These are phyloP conservation scores for Trypanosoma lewisi DNA, from an alignment of 208 protist genomes.

Conservation along the genomic window DNA sequence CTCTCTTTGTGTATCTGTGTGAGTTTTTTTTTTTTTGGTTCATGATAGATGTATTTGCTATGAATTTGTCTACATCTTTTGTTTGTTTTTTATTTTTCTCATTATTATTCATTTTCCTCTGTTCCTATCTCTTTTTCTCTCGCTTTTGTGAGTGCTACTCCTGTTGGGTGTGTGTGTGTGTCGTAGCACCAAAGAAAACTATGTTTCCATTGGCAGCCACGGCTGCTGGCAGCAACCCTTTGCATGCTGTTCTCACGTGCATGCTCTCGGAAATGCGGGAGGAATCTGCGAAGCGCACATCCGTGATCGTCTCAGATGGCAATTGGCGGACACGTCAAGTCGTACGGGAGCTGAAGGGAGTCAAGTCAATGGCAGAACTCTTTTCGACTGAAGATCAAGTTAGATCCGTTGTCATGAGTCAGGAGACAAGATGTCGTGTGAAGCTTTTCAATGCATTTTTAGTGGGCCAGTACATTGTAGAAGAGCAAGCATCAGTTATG, in stretches of 20 bases:
- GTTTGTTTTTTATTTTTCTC: constrained; percentile 10
- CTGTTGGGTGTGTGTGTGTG: too few relatives aligned
- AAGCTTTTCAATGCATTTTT: constrained; percentile 44
- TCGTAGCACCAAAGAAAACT: not conserved
- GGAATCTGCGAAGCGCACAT: constrained; percentile 1
- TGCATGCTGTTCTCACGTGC: constrained; percentile 27
- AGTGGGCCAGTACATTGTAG: constrained; percentile 40
- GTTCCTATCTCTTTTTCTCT: not conserved
- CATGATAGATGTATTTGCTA: not conserved
- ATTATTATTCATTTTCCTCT: not conserved
- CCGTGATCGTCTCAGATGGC: not conserved
- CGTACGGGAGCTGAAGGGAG: constrained; percentile 46
- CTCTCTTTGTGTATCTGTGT: not conserved
- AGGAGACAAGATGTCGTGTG: constrained; percentile 48
- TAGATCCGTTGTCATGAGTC: constrained; percentile 38
- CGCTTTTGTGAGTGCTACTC: too few relatives aligned
- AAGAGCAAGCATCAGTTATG: constrained; percentile 34
- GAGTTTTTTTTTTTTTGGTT: not conserved
- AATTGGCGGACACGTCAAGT: constrained; percentile 62
- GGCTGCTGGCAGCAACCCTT: constrained; percentile 15
- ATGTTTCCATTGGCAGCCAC: constrained; percentile 20
- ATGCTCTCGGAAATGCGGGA: constrained; percentile 15
- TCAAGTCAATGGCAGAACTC: constrained; percentile 31
- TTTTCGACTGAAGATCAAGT: constrained; percentile 46
- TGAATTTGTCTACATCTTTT: not conserved